Conservation (phyloP, 2,329 filamentous ascomycete species). For the Aspergillus caelatus region DNA sequence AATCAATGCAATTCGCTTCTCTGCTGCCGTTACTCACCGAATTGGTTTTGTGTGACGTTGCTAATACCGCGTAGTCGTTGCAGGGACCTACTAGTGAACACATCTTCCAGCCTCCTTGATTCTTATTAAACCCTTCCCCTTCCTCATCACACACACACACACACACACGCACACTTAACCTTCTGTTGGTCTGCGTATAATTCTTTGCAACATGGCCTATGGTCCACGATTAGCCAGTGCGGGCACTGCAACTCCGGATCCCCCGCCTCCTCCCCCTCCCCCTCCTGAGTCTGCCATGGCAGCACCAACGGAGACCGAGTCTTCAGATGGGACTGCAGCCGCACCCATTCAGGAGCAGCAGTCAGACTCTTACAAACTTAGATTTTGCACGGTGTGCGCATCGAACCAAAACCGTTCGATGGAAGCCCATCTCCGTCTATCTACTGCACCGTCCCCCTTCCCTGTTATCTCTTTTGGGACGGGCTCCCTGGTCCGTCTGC, state of each 20-base stretch:
- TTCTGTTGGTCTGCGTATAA: conserved; percentile 13
- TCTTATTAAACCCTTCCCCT: conserved; percentile 2
- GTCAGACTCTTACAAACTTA: conserved; percentile 77
- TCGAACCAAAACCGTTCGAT: conserved; percentile 99
- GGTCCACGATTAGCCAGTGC: conserved; percentile 56
- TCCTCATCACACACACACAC: conserved; percentile 19
- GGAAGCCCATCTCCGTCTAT: conserved; percentile 96
- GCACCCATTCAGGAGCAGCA: conserved; percentile 23
- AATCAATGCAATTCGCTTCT: conserved; percentile 18
- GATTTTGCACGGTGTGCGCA: conserved; percentile 98
- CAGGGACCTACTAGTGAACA: conserved; percentile 38
- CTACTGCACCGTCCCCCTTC: conserved; percentile 78
- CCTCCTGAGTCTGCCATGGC: conserved; percentile 34
- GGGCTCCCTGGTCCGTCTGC: conserved; percentile 88
- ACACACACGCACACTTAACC: conserved; percentile 1
- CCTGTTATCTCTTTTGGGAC: conserved; percentile 99
- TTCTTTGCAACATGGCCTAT: conserved; percentile 45
- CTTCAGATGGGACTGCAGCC: conserved; percentile 4
- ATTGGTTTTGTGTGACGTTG: conserved; percentile 11
- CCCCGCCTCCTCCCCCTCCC: conserved; percentile 56
- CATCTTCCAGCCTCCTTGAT: conserved; percentile 40
- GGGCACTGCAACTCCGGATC: conserved; percentile 45
- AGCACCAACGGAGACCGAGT: conserved; percentile 32
- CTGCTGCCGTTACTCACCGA: conserved; percentile 6
- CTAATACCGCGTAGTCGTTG: conserved; percentile 33